A percentile compares a stretch with the other conserved stretches of the same genome.
Evolutionary conservation across 768 basidiomycete species (phyloP).

Genomic region (Rossbeevera mucosa): DNA sequence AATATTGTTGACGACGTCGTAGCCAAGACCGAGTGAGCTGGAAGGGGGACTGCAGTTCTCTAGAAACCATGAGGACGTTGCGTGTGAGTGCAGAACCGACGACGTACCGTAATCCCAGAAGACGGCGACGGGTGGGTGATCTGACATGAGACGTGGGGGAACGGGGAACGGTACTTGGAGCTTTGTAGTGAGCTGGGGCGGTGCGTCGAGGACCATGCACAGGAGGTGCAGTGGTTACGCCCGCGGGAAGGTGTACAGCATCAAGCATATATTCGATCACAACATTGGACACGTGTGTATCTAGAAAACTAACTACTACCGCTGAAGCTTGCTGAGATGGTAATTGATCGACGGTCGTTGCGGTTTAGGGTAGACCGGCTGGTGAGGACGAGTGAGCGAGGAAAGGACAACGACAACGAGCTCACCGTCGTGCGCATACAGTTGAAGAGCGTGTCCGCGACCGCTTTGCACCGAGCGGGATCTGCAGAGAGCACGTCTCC

Average conservation of each 20-base stretch:
- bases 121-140: conserved; percentile 38
- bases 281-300: conserved; percentile 14
- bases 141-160: conserved; percentile 29
- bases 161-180: background rate
- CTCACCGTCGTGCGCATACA: conserved; percentile 85
- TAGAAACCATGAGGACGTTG: conserved; percentile 3
- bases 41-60: conserved; percentile 34
- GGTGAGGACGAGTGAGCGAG: conserved; percentile 4
- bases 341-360: conserved; percentile 84
- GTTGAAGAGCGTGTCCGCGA: conserved; percentile 58
- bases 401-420: conserved; percentile 30
- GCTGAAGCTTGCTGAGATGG: conserved; percentile 77
- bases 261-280: too few species aligned
- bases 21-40: conserved; percentile 34
- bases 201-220: conserved; percentile 10
- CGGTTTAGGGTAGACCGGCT: conserved; percentile 66
- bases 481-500: conserved; percentile 53
- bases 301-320: conserved; percentile 48
- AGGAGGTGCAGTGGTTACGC: conserved; percentile 4
- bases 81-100: background rate
- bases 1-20: conserved; percentile 41
- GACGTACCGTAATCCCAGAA: conserved; percentile 38
- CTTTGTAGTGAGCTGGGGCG: conserved; percentile 23
- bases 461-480: conserved; percentile 47
- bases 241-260: conserved; percentile 15